A percentile compares a stretch with the other conserved stretches of the same genome.
Conservation (phyloP, 331 rosid species). For the Rosa hybrid region DNA sequence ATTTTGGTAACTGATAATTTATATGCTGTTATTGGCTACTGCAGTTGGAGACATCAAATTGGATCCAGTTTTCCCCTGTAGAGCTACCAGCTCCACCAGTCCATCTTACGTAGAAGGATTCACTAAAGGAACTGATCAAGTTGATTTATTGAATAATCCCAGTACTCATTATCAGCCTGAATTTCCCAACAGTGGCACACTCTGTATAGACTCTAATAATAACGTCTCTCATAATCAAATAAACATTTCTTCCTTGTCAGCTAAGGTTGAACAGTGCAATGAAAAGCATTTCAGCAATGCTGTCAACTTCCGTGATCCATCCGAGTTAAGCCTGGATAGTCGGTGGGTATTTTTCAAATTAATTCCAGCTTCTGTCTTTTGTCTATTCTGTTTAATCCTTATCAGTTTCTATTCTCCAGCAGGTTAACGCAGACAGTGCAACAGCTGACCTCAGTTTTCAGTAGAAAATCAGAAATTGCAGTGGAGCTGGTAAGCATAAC, state of each 20-base stretch:
- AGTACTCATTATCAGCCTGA: conserved; percentile 28
- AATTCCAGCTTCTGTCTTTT: conserved; percentile 13
- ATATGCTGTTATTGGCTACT: conserved; percentile 6
- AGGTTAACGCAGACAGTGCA: conserved; percentile 36
- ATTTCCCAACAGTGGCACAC: conserved; percentile 18
- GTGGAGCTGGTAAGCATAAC: conserved; percentile 39
- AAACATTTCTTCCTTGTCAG: conserved; percentile 22
- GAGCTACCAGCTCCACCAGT: conserved; percentile 18
- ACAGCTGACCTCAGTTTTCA: conserved; percentile 29
- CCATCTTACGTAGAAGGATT: conserved; percentile 38
- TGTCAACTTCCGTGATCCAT: conserved; percentile 15
- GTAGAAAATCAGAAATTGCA: conserved; percentile 38
- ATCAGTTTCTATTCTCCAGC: conserved; percentile 20
- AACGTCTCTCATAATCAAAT: conserved; percentile 24
- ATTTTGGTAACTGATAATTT: conserved; percentile 12
- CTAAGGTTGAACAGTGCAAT: conserved; percentile 33
- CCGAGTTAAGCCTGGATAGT: conserved; percentile 42
- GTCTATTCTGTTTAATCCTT: neutral
- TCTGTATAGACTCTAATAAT: conserved; percentile 28
- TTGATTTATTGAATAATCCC: conserved; percentile 26
- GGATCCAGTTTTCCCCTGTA: conserved; percentile 20
- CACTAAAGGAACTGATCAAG: conserved; percentile 30
- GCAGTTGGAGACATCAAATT: conserved; percentile 26
- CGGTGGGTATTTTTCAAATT: conserved; percentile 44
- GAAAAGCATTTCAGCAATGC: conserved; percentile 25